These are phyloP conservation scores for Irpex sp. DNA, from an alignment of 1,284 basidiomycete genomes.

Conservation along the genomic window DNA sequence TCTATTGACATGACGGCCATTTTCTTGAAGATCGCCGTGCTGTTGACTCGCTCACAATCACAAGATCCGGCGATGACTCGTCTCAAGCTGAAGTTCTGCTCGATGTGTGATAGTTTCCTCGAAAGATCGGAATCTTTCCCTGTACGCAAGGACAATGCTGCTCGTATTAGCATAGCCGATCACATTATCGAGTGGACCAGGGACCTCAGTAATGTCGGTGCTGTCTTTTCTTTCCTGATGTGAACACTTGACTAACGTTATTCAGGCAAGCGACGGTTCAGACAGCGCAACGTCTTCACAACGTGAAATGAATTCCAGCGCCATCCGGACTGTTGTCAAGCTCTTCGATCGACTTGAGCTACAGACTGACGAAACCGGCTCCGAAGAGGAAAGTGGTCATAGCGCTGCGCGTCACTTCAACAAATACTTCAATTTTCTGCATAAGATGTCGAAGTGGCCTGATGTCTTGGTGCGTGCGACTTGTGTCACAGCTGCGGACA, in stretches of 20 bases:
- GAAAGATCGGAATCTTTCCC: conserved; percentile 57
- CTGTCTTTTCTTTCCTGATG: not conserved
- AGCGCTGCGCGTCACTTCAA: conserved; percentile 77
- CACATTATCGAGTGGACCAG: conserved; percentile 76
- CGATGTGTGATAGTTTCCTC: conserved; percentile 68
- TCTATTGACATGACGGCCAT: conserved; percentile 71
- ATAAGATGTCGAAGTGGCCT: conserved; percentile 50
- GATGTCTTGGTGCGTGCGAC: conserved; percentile 37
- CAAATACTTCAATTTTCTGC: conserved; percentile 66
- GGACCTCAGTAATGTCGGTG: conserved; percentile 43
- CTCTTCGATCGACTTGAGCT: conserved; percentile 77
- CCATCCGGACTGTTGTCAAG: conserved; percentile 68
- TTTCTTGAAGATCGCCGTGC: conserved; percentile 59
- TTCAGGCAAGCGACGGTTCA: conserved; percentile 5
- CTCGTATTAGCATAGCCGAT: conserved; percentile 73
- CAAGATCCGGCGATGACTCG: conserved; percentile 52
- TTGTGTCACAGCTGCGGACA: not conserved
- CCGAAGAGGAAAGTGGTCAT: conserved; percentile 64
- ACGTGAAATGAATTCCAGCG: conserved; percentile 70
- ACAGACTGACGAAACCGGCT: conserved; percentile 51
- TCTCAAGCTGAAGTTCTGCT: conserved; percentile 75
- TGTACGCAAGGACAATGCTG: conserved; percentile 61
- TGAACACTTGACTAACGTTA: no score
- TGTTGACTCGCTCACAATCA: conserved; percentile 65
- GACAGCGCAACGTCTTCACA: conserved; percentile 21